Base-by-base conservation (phyloP, 768 basidiomycete genomes). In the Suillus clintonianus region DNA sequence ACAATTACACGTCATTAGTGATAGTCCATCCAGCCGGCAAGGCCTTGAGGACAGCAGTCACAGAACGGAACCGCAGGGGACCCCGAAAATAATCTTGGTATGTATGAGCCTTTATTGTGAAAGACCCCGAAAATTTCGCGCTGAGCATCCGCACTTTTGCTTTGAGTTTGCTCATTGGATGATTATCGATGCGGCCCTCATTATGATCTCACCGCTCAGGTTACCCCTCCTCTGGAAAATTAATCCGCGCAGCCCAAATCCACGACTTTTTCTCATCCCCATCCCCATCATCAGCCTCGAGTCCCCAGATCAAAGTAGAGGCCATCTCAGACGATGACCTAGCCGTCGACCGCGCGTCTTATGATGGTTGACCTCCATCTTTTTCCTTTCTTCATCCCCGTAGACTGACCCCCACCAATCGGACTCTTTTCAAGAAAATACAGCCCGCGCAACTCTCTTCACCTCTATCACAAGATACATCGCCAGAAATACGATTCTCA, bases 191-290 rank as follows among this genome's bases (percentile, higher is more conserved):
- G n/a, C n/a, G 97, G 94, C 97, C n/a, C 83, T 97, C 47, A 81
- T 99, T 67, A 97, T 95, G 2, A 80, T 99, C n/a, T n/a, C n/a
- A n/a, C n/a, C n/a, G n/a, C 45, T 84, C 91, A 34, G 97, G 97
- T 17, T 96, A 84, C 77, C 97, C 97, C 0, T 88, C 83, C 67
- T 89, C 91, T 47, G 96, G 97, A 62, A 99, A 99, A 78, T 84
- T 91, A 1, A 80, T 73, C n/a, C 79, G 95, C 41, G 90, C 89
- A 2, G 64, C 72, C 0, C 86, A 95, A 72, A 81, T 99, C 55
- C 80, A 60, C 69, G 71, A 6, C 81, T 85, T 68, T 80, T 98
- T 56, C 15, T 56, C 24, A 11, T 48, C 47, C 13, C 14, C 47
- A 11, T 10, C 27, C 47, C 47, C 24, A 48, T 48, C 54, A 13